These are phyloP conservation scores for Bisporella sp. DNA, from an alignment of 2,329 filamentous ascomycete species.

Conservation along the genomic window DNA sequence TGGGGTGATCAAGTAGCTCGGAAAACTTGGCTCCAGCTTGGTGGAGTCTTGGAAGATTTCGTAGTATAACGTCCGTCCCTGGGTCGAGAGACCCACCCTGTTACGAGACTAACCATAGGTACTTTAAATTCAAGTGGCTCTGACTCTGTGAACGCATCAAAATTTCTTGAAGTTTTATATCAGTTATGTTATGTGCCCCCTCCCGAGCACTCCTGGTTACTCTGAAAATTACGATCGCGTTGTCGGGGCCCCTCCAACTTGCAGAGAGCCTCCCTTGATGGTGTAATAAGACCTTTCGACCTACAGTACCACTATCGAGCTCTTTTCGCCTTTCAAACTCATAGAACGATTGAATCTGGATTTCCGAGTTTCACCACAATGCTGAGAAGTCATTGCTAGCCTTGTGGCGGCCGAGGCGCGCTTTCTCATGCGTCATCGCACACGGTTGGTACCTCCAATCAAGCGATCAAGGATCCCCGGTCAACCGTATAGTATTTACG, in stretches of 20 bases:
- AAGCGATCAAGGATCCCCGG: neutral
- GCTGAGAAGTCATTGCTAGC: constrained; percentile 7
- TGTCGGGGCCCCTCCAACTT: constrained; percentile 6
- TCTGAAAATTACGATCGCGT: constrained; percentile 13
- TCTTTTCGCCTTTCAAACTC: constrained; percentile 1
- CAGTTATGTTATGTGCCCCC: constrained; percentile 11
- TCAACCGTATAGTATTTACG: neutral
- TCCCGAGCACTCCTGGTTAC: constrained; percentile 9
- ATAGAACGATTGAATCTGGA: constrained; percentile 14
- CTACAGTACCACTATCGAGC: constrained; percentile 13
- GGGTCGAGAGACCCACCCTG: neutral
- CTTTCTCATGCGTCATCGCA: constrained; percentile 5
- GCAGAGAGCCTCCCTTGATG: constrained; percentile 5
- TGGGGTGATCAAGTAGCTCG: too few species aligned
- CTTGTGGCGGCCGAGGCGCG: constrained; percentile 2
- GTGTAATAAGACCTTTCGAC: constrained; percentile 9
- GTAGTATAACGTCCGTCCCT: too few species aligned
- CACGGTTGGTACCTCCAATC: neutral
- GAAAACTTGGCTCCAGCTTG: too few species aligned
- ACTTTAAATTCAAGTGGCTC: neutral
- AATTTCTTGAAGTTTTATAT: constrained; percentile 15
- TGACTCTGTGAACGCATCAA: neutral
- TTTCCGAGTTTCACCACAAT: constrained; percentile 13
- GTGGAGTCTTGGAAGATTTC: too few species aligned
- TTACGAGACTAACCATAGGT: constrained; percentile 1